Conservation (phyloP, 139 green algal genomes). For the Pycnococcus provasolii region DNA sequence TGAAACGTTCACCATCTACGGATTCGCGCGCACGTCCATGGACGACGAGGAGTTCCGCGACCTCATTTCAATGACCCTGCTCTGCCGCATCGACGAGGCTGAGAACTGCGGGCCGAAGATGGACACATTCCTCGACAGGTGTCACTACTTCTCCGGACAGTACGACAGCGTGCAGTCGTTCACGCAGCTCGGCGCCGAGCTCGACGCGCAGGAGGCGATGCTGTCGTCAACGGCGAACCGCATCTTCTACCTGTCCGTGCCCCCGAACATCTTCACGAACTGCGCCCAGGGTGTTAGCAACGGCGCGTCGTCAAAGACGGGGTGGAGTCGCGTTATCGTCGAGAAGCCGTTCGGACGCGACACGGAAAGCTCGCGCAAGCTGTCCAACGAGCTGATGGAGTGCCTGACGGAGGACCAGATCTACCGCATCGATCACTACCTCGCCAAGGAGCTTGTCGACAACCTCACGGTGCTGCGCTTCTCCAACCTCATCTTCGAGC, state of each 20-base stretch:
- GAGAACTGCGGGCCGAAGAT: slow-evolving; percentile 17
- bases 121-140: slow-evolving; percentile 68
- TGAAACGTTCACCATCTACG: slow-evolving; percentile 81
- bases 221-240: slow-evolving; percentile 28
- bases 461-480: slow-evolving; percentile 96
- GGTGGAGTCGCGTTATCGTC: slow-evolving; percentile 95
- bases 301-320: slow-evolving; percentile 36
- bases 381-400: slow-evolving; percentile 55
- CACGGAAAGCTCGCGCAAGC: slow-evolving; percentile 56
- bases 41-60: slow-evolving; percentile 69
- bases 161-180: slow-evolving; percentile 65
- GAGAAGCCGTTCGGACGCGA: slow-evolving; percentile 98
- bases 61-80: slow-evolving; percentile 65
- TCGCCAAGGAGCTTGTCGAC: slow-evolving; percentile 99
- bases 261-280: slow-evolving; percentile 51
- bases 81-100: slow-evolving; percentile 55
- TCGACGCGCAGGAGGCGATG: slow-evolving; percentile 51
- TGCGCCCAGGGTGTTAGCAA: slow-evolving; percentile 10
- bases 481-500: slow-evolving; percentile 95
- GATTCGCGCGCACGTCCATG: slow-evolving; percentile 87
- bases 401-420: slow-evolving; percentile 93
- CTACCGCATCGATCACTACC: slow-evolving; percentile 99
- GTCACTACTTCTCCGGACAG: slow-evolving; percentile 75
- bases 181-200: slow-evolving; percentile 45
- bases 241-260: slow-evolving; percentile 98